Percentiles rank a stretch among this genome's conserved stretches.
These are phyloP conservation scores for Spirogloea muscicola DNA, from an alignment of 139 green algal species.

Conservation along the genomic window DNA sequence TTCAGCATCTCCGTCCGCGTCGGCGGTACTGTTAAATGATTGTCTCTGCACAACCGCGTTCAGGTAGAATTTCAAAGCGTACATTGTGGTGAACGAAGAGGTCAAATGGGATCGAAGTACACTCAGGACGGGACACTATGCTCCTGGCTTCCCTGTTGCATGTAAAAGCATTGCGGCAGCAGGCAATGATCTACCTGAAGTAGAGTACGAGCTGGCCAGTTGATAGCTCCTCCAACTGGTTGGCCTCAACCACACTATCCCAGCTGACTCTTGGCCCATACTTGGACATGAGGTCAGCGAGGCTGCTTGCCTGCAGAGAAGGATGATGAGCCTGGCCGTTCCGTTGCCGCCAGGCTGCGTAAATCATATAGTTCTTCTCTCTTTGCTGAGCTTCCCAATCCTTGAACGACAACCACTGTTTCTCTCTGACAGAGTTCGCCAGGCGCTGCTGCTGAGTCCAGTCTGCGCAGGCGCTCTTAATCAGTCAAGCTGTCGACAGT, in stretches of 20 bases:
- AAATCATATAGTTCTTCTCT: no score
- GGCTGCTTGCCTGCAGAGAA: not conserved
- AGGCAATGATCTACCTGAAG: no score
- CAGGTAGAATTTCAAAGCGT: no score
- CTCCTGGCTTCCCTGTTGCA: no score
- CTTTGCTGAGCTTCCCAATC: conserved; percentile 11
- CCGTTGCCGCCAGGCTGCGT: not conserved
- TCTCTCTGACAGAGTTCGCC: conserved; percentile 6
- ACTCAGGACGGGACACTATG: no score
- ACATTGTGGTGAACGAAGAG: no score
- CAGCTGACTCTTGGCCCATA: conserved; percentile 13
- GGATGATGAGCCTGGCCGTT: not conserved
- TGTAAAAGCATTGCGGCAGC: no score
- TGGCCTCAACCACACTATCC: conserved; percentile 6
- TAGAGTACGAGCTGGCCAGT: conserved; percentile 15
- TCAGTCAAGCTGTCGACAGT: no score
- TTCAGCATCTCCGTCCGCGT: conserved; percentile 21
- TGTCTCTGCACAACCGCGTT: no score
- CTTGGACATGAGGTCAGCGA: not conserved
- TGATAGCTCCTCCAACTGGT: conserved; percentile 7
- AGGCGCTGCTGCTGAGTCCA: conserved; percentile 8
- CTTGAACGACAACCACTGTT: conserved; percentile 12
- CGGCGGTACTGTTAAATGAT: conserved; percentile 20
- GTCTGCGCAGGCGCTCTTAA: no score
- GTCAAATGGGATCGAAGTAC: no score